Conservation (phyloP, 495 filamentous ascomycete species). For the Trichoderma gamsii region DNA sequence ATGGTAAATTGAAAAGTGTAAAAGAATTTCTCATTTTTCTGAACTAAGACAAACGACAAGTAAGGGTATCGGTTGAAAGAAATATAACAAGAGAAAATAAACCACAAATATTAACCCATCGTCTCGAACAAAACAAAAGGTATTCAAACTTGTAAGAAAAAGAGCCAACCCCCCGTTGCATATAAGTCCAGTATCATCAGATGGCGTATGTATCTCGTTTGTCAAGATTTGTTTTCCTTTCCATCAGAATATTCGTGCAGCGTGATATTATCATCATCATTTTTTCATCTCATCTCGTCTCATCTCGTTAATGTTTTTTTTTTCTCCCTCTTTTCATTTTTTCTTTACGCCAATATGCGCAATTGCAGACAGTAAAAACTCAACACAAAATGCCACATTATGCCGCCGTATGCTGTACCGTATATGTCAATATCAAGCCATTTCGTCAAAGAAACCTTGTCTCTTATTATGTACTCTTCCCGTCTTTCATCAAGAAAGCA, state of each 20-base stretch:
- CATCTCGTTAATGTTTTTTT: not conserved
- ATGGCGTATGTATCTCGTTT: not conserved
- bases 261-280: not conserved
- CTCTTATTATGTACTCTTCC: not conserved
- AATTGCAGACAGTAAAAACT: not conserved
- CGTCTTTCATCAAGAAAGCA: not conserved
- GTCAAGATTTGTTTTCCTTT: no score
- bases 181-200: not conserved
- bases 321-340: not conserved
- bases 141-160: not conserved
- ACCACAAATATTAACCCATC: not conserved
- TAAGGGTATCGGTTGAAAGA: slow-evolving; percentile 5
- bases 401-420: no score
- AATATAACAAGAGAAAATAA: not conserved
- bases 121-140: not conserved
- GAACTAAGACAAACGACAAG: not conserved
- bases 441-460: not conserved
- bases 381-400: not conserved
- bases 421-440: not conserved
- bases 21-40: not conserved
- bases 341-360: not conserved
- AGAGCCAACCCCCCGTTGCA: not conserved
- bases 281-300: not conserved
- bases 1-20: no score
- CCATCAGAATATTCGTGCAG: not conserved